Evolutionary conservation across 257 asterid genomes (phyloP), one percentile per base, ranked within the genome.

Genomic region (Solanum habrochaites): DNA sequence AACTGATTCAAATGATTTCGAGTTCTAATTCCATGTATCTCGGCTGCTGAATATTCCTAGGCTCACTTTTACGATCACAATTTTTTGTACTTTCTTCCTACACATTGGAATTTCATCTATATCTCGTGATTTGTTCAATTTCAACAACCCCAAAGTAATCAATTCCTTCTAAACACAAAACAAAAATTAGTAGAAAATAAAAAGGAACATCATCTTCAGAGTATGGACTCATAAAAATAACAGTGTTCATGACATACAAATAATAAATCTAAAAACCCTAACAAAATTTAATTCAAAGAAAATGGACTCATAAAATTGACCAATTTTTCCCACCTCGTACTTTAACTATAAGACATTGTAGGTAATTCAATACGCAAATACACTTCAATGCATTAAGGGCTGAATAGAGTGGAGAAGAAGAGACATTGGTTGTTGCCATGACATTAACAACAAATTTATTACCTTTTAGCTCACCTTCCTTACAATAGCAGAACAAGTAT

Each of bases 391-490:
- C n/a, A 83, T 32, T 7, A 74, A 23, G 11, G 82, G 23, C 40
- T 43, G 25, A 16, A 11, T 16, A 66, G 35, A 25, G 35, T 4
- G 8, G 72, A 64, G 72, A 12, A 66, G 37, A 77, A 60, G 47
- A 56, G 4, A 92, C 94, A 93, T 93, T 93, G 47, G 92, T 86
- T 86, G 85, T 94, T 94, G 98, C 92, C 83, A 95, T 90, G 88
- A 95, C 89, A 82, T 95, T 95, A 72, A 92, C 96, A 25, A 97
- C 97, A 45, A 94, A 91, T 27, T 91, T 89, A 69, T 85, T 93
- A 32, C 91, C 94, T 86, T 91, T 91, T 32, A 93, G 92, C 43
- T 92, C 93, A 15, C 96, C 93, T 83, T 92, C 90, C 88, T 93
- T 37, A 85, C 90, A 31, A 90, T 70, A 80, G 97, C 97, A 77